Conservation (phyloP, 2,329 filamentous ascomycete genomes). For the Cercospora berteroae region DNA sequence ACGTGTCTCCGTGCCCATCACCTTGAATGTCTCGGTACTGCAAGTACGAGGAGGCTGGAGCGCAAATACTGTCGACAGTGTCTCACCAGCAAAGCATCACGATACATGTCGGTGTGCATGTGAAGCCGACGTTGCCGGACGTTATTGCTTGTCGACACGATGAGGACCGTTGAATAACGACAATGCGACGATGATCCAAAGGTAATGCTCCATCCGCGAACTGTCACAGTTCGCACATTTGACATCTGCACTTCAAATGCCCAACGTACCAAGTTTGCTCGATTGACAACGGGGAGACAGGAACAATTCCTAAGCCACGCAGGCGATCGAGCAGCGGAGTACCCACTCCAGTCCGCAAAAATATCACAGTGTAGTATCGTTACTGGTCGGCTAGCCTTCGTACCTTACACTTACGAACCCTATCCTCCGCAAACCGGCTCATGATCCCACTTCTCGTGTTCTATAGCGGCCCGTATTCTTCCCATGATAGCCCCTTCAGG, state of each 20-base stretch:
- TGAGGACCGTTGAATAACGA: not conserved
- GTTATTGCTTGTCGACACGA: not conserved
- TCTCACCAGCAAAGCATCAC: not conserved
- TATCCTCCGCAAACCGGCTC: conserved; percentile 5
- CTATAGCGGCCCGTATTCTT: conserved; percentile 19
- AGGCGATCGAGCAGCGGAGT: not conserved
- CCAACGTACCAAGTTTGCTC: not conserved
- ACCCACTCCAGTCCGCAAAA: not conserved
- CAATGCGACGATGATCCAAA: not conserved
- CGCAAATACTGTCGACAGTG: not conserved
- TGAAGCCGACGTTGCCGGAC: not conserved
- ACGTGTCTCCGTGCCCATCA: not conserved
- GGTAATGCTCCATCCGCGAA: not conserved
- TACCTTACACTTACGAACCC: conserved; percentile 3
- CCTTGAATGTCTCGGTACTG: conserved; percentile 4
- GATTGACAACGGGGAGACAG: not conserved
- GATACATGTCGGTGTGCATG: not conserved
- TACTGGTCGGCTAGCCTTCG: conserved; percentile 6
- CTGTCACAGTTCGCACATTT: not conserved
- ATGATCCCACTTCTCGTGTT: conserved; percentile 4
- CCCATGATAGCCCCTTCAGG: not conserved
- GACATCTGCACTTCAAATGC: not conserved
- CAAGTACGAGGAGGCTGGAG: conserved; percentile 9
- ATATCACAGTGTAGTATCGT: not conserved
- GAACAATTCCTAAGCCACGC: not conserved